Evolutionary conservation across 345 rosid genomes (phyloP).

Genomic region (Eucalyptus grandis): DNA sequence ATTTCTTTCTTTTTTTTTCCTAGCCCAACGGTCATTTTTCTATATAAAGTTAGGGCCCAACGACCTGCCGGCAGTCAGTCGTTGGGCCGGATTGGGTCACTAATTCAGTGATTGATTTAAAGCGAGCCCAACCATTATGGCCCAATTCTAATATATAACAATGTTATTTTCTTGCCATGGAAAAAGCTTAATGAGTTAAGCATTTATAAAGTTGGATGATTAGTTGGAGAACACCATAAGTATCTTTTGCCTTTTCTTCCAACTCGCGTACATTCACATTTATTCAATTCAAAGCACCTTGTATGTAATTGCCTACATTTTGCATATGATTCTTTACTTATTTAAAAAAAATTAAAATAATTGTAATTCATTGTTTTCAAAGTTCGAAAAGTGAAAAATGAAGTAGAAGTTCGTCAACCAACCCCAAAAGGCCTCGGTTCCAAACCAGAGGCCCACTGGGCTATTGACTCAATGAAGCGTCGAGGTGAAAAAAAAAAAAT

Average conservation of each 20-base stretch:
- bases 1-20: not conserved
- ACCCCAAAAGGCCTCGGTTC: not conserved
- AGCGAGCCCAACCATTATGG: not conserved
- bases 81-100: not conserved
- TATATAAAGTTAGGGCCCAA: not conserved
- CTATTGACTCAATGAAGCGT: not conserved
- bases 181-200: not conserved
- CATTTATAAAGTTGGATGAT: not conserved
- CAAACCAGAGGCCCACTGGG: not conserved
- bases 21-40: not conserved
- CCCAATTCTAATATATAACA: not conserved
- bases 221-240: not conserved
- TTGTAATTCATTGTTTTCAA: not conserved
- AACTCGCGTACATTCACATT: not conserved
- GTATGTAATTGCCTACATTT: not conserved
- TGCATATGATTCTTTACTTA: not conserved
- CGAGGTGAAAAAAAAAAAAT: not conserved
- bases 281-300: not conserved
- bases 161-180: not conserved
- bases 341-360: not conserved
- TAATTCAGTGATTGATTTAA: not conserved
- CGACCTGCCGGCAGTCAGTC: not conserved
- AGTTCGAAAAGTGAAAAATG: not conserved
- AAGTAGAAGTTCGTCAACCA: not conserved
- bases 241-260: not conserved